Conservation (phyloP, 1,139 yeast genomes). For the Saccharomyces hybrid region DNA sequence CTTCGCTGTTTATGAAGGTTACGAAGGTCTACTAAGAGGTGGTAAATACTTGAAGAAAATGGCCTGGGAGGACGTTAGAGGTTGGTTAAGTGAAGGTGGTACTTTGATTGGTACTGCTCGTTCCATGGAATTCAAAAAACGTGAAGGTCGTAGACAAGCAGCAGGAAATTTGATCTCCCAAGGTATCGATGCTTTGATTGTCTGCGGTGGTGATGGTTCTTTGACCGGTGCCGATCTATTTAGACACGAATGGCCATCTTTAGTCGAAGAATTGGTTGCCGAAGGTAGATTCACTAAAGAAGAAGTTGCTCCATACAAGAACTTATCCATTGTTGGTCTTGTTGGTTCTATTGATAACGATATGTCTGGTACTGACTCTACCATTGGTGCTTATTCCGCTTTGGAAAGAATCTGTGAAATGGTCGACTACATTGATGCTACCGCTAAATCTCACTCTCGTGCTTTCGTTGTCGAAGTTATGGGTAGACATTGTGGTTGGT, state of each 20-base stretch:
- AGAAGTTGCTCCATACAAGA: conserved; percentile 46
- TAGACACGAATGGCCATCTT: conserved; percentile 72
- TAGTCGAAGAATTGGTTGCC: conserved; percentile 52
- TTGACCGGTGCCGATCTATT: conserved; percentile 80
- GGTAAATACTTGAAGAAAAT: conserved; percentile 57
- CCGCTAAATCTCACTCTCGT: conserved; percentile 75
- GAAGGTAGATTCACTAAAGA: conserved; percentile 43
- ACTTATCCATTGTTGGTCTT: conserved; percentile 65
- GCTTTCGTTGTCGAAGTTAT: conserved; percentile 84
- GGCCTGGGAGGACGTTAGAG: conserved; percentile 74
- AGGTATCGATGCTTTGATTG: conserved; percentile 73
- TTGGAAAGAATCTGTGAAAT: conserved; percentile 70
- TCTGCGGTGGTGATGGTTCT: conserved; percentile 84
- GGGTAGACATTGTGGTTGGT: conserved; percentile 90
- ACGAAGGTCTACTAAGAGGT: conserved; percentile 67
- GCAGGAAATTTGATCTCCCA: conserved; percentile 61
- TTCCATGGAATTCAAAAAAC: conserved; percentile 58
- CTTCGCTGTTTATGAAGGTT: conserved; percentile 69
- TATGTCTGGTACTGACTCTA: conserved; percentile 76
- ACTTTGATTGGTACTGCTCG: conserved; percentile 79
- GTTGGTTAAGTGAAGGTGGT: conserved; percentile 70
- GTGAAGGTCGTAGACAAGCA: conserved; percentile 61
- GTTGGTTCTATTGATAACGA: conserved; percentile 83
- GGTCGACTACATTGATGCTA: conserved; percentile 76
- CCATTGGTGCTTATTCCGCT: conserved; percentile 75